Percentiles rank a stretch among this genome's conserved stretches.
Conservation (phyloP, 768 basidiomycete species). For the Amanita inopinata region DNA sequence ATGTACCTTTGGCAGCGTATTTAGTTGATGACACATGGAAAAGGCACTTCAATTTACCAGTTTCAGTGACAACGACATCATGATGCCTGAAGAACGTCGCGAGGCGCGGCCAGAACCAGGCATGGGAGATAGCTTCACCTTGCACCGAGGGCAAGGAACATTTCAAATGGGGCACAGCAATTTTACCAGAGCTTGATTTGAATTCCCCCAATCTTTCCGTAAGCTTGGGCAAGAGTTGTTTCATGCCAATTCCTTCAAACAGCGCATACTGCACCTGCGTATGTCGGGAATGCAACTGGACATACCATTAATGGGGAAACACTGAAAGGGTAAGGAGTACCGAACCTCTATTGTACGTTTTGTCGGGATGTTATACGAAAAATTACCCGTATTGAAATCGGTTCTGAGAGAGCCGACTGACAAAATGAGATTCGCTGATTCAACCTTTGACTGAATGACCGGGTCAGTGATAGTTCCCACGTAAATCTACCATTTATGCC, state of each 20-base stretch:
- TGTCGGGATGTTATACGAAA: conserved; percentile 62
- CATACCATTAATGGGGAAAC: conserved; percentile 1
- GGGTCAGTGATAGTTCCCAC: conserved; percentile 64
- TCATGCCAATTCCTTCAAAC: conserved; percentile 67
- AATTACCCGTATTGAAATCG: conserved; percentile 87
- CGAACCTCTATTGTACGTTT: conserved; percentile 55
- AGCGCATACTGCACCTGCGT: conserved; percentile 54
- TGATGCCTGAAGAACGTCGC: conserved; percentile 58
- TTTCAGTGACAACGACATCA: conserved; percentile 83
- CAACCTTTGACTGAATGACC: conserved; percentile 59
- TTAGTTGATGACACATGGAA: no score
- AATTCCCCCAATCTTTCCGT: conserved; percentile 41
- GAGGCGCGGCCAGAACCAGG: conserved; percentile 79
- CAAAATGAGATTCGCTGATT: conserved; percentile 64
- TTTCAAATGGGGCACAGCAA: conserved; percentile 37
- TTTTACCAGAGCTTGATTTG: conserved; percentile 26
- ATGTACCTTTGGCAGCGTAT: conserved; percentile 40
- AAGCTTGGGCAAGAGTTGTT: conserved; percentile 64
- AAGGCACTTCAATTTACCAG: conserved; percentile 34
- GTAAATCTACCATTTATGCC: conserved; percentile 43
- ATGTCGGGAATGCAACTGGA: conserved; percentile 67
- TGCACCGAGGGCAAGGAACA: conserved; percentile 28
- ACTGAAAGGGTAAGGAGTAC: neutral
- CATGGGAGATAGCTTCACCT: conserved; percentile 60
- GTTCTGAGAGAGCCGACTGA: conserved; percentile 62